These are phyloP conservation scores for Luvunga scandens DNA, from an alignment of 345 rosid species.

Conservation along the genomic window DNA sequence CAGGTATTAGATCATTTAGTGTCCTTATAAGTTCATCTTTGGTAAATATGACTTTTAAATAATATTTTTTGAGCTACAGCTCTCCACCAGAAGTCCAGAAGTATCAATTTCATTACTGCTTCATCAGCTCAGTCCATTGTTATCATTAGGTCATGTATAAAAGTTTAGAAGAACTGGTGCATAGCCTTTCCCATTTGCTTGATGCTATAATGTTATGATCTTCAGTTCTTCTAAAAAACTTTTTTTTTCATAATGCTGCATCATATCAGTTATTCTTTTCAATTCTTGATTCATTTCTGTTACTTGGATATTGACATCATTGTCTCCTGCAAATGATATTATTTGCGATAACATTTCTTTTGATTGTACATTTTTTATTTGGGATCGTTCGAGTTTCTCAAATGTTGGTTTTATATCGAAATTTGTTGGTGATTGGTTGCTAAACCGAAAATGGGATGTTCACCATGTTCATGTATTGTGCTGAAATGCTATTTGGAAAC, in stretches of 20 bases:
- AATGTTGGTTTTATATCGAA: not conserved
- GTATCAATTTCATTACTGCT: not conserved
- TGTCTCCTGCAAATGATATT: no score
- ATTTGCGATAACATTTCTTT: not conserved
- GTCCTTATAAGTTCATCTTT: no score
- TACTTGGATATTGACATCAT: not conserved
- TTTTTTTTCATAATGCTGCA: not conserved
- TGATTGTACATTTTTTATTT: not conserved
- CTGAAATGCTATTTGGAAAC: not conserved
- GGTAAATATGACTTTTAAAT: no score
- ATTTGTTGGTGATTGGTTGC: not conserved
- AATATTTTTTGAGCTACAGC: no score
- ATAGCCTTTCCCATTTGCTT: conserved; percentile 5
- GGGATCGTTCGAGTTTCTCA: not conserved
- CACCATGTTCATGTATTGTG: not conserved
- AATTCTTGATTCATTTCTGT: not conserved
- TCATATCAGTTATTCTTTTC: not conserved
- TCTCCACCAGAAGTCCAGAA: no score
- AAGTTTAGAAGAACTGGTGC: no score
- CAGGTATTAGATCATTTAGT: no score
- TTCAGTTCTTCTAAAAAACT: not conserved
- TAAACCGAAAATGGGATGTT: not conserved
- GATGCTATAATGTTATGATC: conserved; percentile 9
- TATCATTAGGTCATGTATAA: no score
- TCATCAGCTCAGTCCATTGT: not conserved